These are phyloP conservation scores for Suillus tomentosus DNA, from an alignment of 768 basidiomycete species.

Conservation along the genomic window DNA sequence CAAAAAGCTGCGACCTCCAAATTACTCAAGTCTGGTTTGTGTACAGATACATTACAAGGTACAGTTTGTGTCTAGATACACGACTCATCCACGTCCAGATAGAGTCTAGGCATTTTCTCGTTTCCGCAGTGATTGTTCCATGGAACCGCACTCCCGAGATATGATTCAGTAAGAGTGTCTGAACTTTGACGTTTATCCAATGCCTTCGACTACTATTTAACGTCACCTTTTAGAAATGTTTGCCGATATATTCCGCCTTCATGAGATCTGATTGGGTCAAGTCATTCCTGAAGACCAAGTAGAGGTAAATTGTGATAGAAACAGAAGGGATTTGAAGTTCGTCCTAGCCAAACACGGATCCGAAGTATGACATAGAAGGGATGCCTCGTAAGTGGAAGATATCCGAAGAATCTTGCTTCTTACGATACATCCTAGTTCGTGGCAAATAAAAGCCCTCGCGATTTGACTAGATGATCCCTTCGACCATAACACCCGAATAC, in stretches of 20 bases:
- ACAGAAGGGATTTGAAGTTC: not conserved
- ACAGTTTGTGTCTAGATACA: too few species aligned
- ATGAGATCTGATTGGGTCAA: not conserved
- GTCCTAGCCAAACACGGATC: not conserved
- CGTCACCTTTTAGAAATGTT: not conserved
- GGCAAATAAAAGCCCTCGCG: not conserved
- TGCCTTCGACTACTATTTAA: not conserved
- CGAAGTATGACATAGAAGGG: not conserved
- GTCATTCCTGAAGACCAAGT: not conserved
- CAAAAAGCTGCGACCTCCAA: too few species aligned
- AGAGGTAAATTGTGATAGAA: not conserved
- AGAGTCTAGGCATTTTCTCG: too few species aligned
- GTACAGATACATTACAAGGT: too few species aligned
- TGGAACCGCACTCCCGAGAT: not conserved
- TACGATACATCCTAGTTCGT: not conserved
- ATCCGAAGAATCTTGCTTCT: not conserved
- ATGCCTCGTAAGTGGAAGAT: not conserved
- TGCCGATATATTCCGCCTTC: not conserved
- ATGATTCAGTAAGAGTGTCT: not conserved
- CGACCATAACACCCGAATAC: not conserved
- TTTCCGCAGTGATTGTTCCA: not conserved
- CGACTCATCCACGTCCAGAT: too few species aligned
- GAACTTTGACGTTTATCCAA: not conserved
- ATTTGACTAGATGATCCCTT: not conserved
- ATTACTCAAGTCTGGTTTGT: too few species aligned